Evolutionary conservation across 1,139 yeast genomes (phyloP).

Genomic region (Kodamaea alishanica): DNA sequence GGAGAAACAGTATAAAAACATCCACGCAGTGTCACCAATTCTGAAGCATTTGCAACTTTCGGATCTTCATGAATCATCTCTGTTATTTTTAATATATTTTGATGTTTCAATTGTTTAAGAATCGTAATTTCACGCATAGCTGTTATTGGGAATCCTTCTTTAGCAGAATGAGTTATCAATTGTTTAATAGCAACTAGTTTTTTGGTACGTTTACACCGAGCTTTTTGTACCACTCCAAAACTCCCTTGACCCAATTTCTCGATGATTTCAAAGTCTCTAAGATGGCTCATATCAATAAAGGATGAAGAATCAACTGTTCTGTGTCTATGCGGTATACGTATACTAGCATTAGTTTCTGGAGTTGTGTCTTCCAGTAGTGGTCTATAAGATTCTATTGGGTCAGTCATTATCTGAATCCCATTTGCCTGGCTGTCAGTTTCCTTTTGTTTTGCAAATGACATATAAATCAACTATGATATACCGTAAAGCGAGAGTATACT

Average conservation of each 20-base stretch:
- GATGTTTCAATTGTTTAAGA: slow-evolving; percentile 64
- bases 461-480: no score
- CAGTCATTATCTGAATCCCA: neutral
- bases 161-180: slow-evolving; percentile 74
- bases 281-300: slow-evolving; percentile 29
- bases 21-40: slow-evolving; percentile 40
- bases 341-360: no score
- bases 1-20: slow-evolving; percentile 86
- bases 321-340: neutral
- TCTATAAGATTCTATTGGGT: no score
- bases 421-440: no score
- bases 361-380: no score
- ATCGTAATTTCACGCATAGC: slow-evolving; percentile 91
- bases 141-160: slow-evolving; percentile 92
- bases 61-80: slow-evolving; percentile 77
- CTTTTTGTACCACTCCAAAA: slow-evolving; percentile 49
- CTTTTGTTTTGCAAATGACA: no score
- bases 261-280: slow-evolving; percentile 32
- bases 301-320: slow-evolving; percentile 7
- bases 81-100: slow-evolving; percentile 70
- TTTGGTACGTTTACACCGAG: slow-evolving; percentile 28
- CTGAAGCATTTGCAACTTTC: slow-evolving; percentile 30
- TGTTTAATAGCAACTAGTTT: slow-evolving; percentile 61
- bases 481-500: no score
- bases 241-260: slow-evolving; percentile 47